Conservation (phyloP, 2,329 filamentous ascomycete genomes). For the Penicillium aurantiogriseum region DNA sequence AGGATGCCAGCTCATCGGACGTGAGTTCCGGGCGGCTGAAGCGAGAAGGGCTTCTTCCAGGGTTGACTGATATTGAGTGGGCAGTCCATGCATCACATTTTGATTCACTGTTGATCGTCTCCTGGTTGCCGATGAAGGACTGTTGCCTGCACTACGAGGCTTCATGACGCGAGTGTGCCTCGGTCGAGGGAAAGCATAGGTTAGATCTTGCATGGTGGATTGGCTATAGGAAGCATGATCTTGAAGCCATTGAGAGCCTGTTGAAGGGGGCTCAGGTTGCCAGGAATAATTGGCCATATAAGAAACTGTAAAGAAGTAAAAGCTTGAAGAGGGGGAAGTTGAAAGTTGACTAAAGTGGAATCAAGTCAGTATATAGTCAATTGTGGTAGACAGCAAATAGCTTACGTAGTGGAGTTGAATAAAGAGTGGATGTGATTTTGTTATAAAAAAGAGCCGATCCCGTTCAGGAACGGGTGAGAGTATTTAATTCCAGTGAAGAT, state of each 20-base stretch:
- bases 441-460: constrained; percentile 5
- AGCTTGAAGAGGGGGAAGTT: background rate
- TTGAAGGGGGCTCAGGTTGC: constrained; percentile 27
- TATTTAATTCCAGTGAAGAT: constrained; percentile 15
- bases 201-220: constrained; percentile 39
- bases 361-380: constrained; percentile 12
- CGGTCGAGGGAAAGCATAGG: constrained; percentile 49
- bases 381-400: constrained; percentile 6
- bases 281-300: constrained; percentile 34
- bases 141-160: constrained; percentile 67
- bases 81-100: constrained; percentile 47
- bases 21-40: constrained; percentile 42
- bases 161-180: constrained; percentile 60
- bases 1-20: constrained; percentile 76
- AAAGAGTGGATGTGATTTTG: background rate
- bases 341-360: constrained; percentile 5
- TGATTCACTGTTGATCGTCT: constrained; percentile 57
- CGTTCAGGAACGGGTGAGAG: constrained; percentile 13
- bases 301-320: constrained; percentile 7
- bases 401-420: constrained; percentile 5
- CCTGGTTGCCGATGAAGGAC: constrained; percentile 52
- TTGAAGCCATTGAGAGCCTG: constrained; percentile 30
- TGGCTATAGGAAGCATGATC: constrained; percentile 23
- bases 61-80: constrained; percentile 39
- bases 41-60: constrained; percentile 47